phyloP scores from a whole-genome alignment of 495 filamentous ascomycete species.

The Daldinia childiae region DNA sequence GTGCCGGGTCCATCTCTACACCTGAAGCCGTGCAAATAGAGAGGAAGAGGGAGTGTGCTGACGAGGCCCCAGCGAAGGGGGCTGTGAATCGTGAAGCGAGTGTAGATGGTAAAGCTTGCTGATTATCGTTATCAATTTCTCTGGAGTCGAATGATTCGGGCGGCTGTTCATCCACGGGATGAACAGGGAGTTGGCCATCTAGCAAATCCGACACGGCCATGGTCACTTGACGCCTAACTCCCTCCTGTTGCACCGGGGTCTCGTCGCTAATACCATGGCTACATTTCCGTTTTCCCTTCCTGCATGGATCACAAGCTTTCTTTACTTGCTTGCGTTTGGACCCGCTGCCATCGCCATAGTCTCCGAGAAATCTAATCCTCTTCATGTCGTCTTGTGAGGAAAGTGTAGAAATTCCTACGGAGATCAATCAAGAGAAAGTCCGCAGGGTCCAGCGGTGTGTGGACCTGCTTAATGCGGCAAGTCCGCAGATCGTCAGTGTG shows the following conservation, averaged over 20 bases:
- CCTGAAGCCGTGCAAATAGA: slow-evolving; percentile 3
- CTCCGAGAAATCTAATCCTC: slow-evolving; percentile 38
- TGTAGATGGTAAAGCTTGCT: slow-evolving; percentile 1
- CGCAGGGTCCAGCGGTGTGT: slow-evolving; percentile 21
- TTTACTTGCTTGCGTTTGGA: slow-evolving; percentile 36
- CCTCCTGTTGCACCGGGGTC: background rate
- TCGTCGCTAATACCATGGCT: slow-evolving; percentile 1
- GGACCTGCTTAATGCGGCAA: slow-evolving; percentile 28
- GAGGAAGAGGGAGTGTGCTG: slow-evolving; percentile 20
- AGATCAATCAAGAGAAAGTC: slow-evolving; percentile 8
- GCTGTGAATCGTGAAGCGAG: background rate
- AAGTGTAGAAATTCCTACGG: background rate
- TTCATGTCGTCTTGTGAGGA: slow-evolving; percentile 23
- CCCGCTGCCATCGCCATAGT: slow-evolving; percentile 26
- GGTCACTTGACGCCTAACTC: background rate
- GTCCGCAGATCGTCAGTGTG: slow-evolving; percentile 13
- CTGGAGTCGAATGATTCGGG: slow-evolving; percentile 1
- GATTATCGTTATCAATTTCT: background rate
- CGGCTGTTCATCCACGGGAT: background rate
- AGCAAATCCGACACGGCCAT: background rate
- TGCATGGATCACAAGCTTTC: slow-evolving; percentile 41
- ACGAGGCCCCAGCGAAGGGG: slow-evolving; percentile 30
- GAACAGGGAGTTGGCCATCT: background rate
- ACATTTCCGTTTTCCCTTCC: slow-evolving; percentile 39
- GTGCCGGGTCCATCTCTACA: slow-evolving; percentile 6